Base-by-base conservation (phyloP, 805 yeast genomes). In the Kluyveromyces siamensis region DNA sequence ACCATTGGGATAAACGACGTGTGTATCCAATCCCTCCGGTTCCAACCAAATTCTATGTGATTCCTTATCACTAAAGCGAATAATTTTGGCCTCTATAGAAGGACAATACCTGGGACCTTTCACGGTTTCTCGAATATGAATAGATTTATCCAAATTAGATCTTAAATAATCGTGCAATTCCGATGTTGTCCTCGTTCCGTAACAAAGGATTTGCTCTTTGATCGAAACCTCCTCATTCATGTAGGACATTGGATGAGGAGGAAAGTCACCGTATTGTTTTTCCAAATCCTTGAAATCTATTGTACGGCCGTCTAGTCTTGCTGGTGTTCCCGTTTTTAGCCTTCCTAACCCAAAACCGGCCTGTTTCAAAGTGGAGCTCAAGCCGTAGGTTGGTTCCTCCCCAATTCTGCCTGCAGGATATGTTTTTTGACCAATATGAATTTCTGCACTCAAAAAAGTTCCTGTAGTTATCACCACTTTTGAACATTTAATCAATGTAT, bases 21-120 rank as follows among this genome's bases (percentile, higher is more conserved):
- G 83, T 0, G 91, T 79, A 57, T 87, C 84, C 16, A 90, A 69
- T 0, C 99, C 99, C 65, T 93, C 99, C 0, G 97, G 98, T 66
- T 93, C 99, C 8, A 93, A 70, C 99, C 99, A 93, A 4, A 93
- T 80, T 49, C 83, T 75, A 63, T 93, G 99, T 0, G 80, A 70
- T 3, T 74, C 69, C 60, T 86, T 90, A 42, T 85, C 85, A 2
- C 87, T 73, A 62, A 93, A 93, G 54, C 88, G 76, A 39, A 85
- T 76, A 27, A 93, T 72, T 61, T 93, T 93, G 6, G 95, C 81
- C 64, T 93, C 99, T 45, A 93, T 80, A 0, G 98, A 91, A 0
- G 99, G 99, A 66, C 99, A 93, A 64, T 93, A 93, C 27, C 99
- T 70, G 2, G 99, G 99, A 0, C 99, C 99, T 57, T 87, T 87